A percentile compares a stretch with the other conserved stretches of the same genome.
phyloP scores from a whole-genome alignment of 2,329 filamentous ascomycete species.

The Aureobasidium sp. region DNA sequence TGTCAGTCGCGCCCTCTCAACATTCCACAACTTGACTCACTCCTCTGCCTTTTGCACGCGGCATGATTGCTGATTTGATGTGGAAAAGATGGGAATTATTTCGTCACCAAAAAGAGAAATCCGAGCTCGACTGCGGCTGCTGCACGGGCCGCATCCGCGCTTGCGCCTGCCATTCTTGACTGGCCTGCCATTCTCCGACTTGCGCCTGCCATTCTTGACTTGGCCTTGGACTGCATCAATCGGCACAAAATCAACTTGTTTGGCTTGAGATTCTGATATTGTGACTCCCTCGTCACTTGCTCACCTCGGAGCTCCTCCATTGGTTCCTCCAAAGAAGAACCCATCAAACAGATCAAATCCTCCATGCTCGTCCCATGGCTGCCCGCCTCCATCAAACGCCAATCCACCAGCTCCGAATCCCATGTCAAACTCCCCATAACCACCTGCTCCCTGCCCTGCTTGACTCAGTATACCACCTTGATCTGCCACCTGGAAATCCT shows the following conservation, averaged over 20 bases:
- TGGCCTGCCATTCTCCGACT: too few relatives aligned
- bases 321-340: slow-evolving; percentile 59
- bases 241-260: too few relatives aligned
- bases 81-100: neutral
- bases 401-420: slow-evolving; percentile 40
- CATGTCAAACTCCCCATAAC: slow-evolving; percentile 54
- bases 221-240: too few relatives aligned
- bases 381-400: slow-evolving; percentile 33
- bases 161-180: slow-evolving; percentile 1
- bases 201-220: too few relatives aligned
- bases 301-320: slow-evolving; percentile 1
- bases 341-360: slow-evolving; percentile 54
- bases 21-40: neutral
- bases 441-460: slow-evolving; percentile 26
- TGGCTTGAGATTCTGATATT: too few relatives aligned
- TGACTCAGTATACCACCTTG: slow-evolving; percentile 1
- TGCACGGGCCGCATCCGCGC: neutral
- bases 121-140: neutral
- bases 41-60: slow-evolving; percentile 9
- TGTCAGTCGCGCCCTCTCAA: neutral
- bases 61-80: slow-evolving; percentile 2
- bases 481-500: slow-evolving; percentile 36
- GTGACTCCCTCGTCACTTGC: too few relatives aligned
- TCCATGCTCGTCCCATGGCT: slow-evolving; percentile 50
- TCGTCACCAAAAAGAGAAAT: slow-evolving; percentile 13